Conservation (phyloP, 2,329 filamentous ascomycete species). For the Akanthomyces dipterigenus region DNA sequence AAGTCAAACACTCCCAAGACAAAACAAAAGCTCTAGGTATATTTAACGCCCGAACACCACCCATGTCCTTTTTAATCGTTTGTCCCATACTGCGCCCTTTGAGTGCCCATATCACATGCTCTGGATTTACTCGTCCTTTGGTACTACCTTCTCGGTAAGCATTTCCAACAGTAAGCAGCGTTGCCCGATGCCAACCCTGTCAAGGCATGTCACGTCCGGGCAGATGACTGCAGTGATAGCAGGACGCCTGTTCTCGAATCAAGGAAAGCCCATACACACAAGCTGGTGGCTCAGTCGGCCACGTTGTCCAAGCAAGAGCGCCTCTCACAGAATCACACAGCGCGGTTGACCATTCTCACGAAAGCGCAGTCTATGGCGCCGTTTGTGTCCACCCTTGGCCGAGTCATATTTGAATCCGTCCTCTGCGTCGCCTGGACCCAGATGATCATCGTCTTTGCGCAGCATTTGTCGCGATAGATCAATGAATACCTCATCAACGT, state of each 20-base stretch:
- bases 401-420: conserved; percentile 38
- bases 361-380: conserved; percentile 23
- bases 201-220: background rate
- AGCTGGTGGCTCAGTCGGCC: background rate
- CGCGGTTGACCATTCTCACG: conserved; percentile 28
- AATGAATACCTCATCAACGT: conserved; percentile 85
- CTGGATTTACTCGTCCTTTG: background rate
- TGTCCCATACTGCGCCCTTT: background rate
- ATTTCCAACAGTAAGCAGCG: background rate
- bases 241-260: background rate
- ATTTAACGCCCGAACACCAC: background rate
- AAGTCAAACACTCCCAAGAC: background rate
- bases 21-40: background rate
- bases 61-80: background rate
- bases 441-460: conserved; percentile 55
- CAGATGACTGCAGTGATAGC: too few species aligned
- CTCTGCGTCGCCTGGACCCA: conserved; percentile 27
- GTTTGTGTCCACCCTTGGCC: conserved; percentile 21
- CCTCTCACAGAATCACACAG: conserved; percentile 38
- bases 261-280: background rate
- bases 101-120: background rate
- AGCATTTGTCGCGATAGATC: conserved; percentile 81
- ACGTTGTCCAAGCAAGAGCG: too few species aligned
- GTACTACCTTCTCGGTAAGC: background rate
- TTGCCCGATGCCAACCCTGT: background rate